These are phyloP conservation scores for Macaranga tanarius DNA, from an alignment of 441 rosid species.

Conservation along the genomic window DNA sequence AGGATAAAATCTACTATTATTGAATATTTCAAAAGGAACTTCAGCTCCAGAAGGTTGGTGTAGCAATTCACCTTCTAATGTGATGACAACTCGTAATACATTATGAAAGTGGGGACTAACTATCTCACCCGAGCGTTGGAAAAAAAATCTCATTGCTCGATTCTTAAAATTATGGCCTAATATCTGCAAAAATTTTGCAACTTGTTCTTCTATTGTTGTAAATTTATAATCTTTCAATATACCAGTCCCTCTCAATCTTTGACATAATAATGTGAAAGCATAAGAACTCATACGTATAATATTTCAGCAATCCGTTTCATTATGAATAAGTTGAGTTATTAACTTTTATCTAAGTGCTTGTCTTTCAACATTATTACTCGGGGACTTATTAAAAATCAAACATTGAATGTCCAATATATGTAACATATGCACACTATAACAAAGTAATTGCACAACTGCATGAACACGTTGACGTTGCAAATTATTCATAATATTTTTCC, in stretches of 20 bases:
- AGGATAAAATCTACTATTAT: not conserved
- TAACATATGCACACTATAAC: too few relatives aligned
- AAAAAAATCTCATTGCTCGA: not conserved
- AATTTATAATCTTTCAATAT: not conserved
- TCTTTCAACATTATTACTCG: not conserved
- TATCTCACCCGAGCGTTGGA: not conserved
- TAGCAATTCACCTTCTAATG: not conserved
- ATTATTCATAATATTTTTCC: too few relatives aligned
- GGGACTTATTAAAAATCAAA: too few relatives aligned
- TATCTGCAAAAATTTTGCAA: not conserved
- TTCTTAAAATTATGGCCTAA: not conserved
- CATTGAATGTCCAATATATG: too few relatives aligned
- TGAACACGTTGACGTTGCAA: too few relatives aligned
- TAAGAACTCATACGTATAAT: not conserved
- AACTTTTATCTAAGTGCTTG: too few relatives aligned
- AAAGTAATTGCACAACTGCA: too few relatives aligned
- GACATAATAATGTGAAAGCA: not conserved
- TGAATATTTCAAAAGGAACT: not conserved
- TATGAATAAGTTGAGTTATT: not conserved
- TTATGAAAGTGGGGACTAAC: not conserved
- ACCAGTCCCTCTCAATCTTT: not conserved
- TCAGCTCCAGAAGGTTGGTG: not conserved
- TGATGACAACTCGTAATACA: not conserved
- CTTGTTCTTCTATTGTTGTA: not conserved
- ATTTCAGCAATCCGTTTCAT: not conserved